Evolutionary conservation across 306 rosid genomes (phyloP).

Genomic region (Calophaca sinica): DNA sequence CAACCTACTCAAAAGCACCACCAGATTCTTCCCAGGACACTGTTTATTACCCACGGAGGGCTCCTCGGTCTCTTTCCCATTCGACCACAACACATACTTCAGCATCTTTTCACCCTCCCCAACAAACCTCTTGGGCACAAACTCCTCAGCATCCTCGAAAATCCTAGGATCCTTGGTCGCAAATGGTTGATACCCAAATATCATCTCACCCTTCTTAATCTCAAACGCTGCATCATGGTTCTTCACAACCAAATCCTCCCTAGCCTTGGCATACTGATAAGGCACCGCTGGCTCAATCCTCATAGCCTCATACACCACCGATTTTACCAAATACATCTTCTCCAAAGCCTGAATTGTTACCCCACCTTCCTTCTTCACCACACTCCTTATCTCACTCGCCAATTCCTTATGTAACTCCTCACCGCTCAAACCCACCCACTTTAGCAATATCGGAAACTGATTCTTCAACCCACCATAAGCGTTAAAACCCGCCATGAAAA

Average conservation of each 20-base stretch:
- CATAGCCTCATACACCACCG: conserved; percentile 64
- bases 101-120: conserved; percentile 52
- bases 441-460: conserved; percentile 57
- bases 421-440: conserved; percentile 73
- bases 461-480: conserved; percentile 73
- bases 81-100: conserved; percentile 52
- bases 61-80: conserved; percentile 46
- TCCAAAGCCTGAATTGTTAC: conserved; percentile 55
- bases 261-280: conserved; percentile 72
- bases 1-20: conserved; percentile 51
- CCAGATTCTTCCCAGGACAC: conserved; percentile 53
- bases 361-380: conserved; percentile 55
- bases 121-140: conserved; percentile 45
- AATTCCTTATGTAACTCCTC: conserved; percentile 55
- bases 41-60: conserved; percentile 40
- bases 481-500: conserved; percentile 71
- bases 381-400: conserved; percentile 56
- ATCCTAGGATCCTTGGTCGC: conserved; percentile 70
- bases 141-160: conserved; percentile 58
- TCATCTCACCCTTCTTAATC: conserved; percentile 74
- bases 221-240: conserved; percentile 64
- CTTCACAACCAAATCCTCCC: conserved; percentile 58
- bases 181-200: conserved; percentile 73
- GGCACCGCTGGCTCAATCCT: conserved; percentile 76
- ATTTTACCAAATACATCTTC: conserved; percentile 64